These are phyloP conservation scores for Jatropha multifida DNA, from an alignment of 441 rosid species.

Conservation along the genomic window DNA sequence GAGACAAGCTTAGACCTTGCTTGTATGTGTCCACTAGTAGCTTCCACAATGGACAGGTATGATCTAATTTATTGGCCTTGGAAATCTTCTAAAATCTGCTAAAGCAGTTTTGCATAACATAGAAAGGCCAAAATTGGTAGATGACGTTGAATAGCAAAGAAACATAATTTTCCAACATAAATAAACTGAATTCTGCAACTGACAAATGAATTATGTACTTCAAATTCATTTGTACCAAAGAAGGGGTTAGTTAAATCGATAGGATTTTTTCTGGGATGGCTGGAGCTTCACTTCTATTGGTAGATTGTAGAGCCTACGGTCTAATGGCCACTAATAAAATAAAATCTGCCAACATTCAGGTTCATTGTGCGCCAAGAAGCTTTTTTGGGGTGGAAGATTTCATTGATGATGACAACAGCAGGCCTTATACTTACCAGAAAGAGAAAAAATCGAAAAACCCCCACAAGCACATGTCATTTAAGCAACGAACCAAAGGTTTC, in stretches of 20 bases:
- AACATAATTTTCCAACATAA: background rate
- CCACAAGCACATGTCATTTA: constrained; percentile 73
- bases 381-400: constrained; percentile 95
- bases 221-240: too few relatives aligned
- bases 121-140: background rate
- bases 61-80: background rate
- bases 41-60: constrained; percentile 60
- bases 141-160: background rate
- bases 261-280: too few relatives aligned
- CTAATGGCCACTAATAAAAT: background rate
- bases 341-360: constrained; percentile 30
- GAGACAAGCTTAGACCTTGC: constrained; percentile 40
- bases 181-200: too few relatives aligned
- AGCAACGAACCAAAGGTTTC: constrained; percentile 75
- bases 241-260: too few relatives aligned
- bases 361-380: constrained; percentile 67
- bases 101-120: background rate
- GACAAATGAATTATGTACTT: too few relatives aligned
- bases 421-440: constrained; percentile 82
- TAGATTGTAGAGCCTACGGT: background rate
- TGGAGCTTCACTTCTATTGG: background rate
- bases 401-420: constrained; percentile 77
- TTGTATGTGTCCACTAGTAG: constrained; percentile 33
- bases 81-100: background rate
- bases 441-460: constrained; percentile 77